Conservation (phyloP, 257 asterid species). For the Scutellaria minor region DNA sequence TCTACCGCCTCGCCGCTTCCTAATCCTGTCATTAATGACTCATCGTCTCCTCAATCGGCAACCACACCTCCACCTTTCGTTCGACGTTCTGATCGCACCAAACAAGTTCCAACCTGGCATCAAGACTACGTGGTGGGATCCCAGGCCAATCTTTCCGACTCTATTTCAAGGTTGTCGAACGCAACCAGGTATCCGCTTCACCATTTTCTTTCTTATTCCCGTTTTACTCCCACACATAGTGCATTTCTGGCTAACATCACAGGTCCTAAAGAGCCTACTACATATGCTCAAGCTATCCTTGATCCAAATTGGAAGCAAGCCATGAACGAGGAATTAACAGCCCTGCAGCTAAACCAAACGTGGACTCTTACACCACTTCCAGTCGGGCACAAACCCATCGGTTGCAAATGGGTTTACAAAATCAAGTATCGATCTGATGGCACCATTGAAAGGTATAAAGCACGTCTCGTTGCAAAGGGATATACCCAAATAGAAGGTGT, state of each 20-base stretch:
- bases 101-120: too few relatives aligned
- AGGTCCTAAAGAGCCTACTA: not conserved
- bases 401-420: not conserved
- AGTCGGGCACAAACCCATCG: not conserved
- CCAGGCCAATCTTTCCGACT: too few relatives aligned
- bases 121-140: too few relatives aligned
- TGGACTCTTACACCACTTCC: not conserved
- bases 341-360: not conserved
- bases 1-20: accelerated
- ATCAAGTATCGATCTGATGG: not conserved
- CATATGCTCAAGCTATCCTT: not conserved
- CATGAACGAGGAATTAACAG: not conserved
- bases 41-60: too few relatives aligned
- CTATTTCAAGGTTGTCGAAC: not conserved
- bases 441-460: not conserved
- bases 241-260: not conserved
- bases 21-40: too few relatives aligned
- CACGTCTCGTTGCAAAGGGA: too few relatives aligned
- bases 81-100: too few relatives aligned
- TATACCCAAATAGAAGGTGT: not conserved
- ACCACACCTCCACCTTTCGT: too few relatives aligned
- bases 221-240: not conserved
- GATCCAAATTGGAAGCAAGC: not conserved
- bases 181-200: not conserved
- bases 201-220: not conserved